A percentile compares a stretch with the other conserved stretches of the same genome.
These are phyloP conservation scores for Leptographium galeiforme DNA, from an alignment of 2,329 filamentous ascomycete genomes.

Conservation along the genomic window DNA sequence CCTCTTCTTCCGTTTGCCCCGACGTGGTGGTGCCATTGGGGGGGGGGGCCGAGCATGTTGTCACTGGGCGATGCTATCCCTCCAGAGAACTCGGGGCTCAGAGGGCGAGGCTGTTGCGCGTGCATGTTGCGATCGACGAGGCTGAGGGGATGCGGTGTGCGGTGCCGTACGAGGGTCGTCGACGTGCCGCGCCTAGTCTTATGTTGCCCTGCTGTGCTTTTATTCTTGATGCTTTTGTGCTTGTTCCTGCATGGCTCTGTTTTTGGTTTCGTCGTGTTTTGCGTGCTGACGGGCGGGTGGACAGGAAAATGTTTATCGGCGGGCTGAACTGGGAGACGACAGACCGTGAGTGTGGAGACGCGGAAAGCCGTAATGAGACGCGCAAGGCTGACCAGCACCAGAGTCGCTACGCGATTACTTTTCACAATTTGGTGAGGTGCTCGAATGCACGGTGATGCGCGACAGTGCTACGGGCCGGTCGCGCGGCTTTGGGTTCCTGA, in stretches of 20 bases:
- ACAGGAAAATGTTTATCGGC: constrained; percentile 98
- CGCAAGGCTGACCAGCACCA: constrained; percentile 22
- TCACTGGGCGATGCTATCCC: not conserved
- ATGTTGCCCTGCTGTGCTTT: not conserved
- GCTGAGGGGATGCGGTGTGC: too few relatives aligned
- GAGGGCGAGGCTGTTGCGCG: too few relatives aligned
- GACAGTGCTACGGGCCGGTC: constrained; percentile 89
- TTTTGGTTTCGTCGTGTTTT: not conserved
- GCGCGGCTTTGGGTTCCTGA: constrained; percentile 91
- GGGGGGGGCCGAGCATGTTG: not conserved
- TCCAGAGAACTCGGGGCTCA: not conserved
- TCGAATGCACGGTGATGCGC: constrained; percentile 98
- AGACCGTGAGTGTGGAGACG: constrained; percentile 8
- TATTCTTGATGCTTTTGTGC: not conserved
- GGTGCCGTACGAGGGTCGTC: too few relatives aligned
- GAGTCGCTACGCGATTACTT: constrained; percentile 97
- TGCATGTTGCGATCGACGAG: too few relatives aligned
- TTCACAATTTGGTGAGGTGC: constrained; percentile 91
- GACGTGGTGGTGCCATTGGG: too few relatives aligned
- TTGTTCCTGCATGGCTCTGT: not conserved
- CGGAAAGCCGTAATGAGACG: not conserved
- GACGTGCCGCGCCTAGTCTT: too few relatives aligned
- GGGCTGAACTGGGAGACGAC: constrained; percentile 99
- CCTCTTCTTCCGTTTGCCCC: too few relatives aligned
- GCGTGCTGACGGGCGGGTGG: constrained; percentile 2